phyloP scores from a whole-genome alignment of 768 basidiomycete species.

The Amanita rimosa region DNA sequence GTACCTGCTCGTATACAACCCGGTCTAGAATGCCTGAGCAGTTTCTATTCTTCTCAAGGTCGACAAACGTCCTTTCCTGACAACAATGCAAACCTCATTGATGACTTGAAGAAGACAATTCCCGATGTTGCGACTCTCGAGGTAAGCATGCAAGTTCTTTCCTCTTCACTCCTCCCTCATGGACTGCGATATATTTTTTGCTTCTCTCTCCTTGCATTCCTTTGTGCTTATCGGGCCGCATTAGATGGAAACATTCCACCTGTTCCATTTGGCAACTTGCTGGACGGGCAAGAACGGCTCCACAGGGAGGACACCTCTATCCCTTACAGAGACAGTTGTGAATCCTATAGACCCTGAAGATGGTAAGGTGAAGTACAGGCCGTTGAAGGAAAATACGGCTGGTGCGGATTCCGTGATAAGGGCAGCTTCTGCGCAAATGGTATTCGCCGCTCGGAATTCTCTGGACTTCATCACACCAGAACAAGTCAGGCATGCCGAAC shows the following conservation, averaged over 20 bases:
- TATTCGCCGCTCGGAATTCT: conserved; percentile 68
- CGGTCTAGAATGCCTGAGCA: conserved; percentile 15
- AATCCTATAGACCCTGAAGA: conserved; percentile 23
- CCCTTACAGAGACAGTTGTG: conserved; percentile 34
- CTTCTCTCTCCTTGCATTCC: neutral
- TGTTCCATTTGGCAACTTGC: conserved; percentile 67
- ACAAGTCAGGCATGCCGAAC: conserved; percentile 46
- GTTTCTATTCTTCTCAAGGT: conserved; percentile 84
- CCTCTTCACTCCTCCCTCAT: neutral
- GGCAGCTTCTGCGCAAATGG: conserved; percentile 74
- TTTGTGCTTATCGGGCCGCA: too few relatives aligned
- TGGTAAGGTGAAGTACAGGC: conserved; percentile 11
- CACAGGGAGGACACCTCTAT: conserved; percentile 17
- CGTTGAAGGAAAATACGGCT: conserved; percentile 12
- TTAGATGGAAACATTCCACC: conserved; percentile 82
- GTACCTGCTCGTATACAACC: conserved; percentile 1
- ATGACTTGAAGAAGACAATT: conserved; percentile 36
- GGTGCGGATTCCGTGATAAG: conserved; percentile 34
- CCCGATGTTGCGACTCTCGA: conserved; percentile 57
- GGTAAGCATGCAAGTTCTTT: conserved; percentile 24
- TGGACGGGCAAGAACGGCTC: conserved; percentile 29
- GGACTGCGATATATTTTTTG: neutral
- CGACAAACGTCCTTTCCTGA: conserved; percentile 75
- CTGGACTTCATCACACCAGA: conserved; percentile 67
- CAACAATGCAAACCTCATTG: conserved; percentile 54